A percentile compares a stretch with the other conserved stretches of the same genome.
Evolutionary conservation across 2,329 filamentous ascomycete genomes (phyloP).

Genomic region (Lachnum nothofagi): DNA sequence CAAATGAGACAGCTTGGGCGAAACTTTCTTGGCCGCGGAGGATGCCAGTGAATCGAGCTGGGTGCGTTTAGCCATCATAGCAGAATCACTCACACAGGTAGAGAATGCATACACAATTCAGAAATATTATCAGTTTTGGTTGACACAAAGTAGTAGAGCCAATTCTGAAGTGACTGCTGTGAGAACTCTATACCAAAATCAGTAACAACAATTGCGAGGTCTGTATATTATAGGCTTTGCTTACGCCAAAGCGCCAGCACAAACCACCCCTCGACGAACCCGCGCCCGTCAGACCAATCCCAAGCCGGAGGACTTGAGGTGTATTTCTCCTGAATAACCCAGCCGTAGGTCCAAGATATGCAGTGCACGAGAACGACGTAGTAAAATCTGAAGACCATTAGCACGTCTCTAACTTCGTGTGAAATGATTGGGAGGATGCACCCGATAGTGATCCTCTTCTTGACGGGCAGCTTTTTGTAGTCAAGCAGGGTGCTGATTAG

Average conservation of each 20-base stretch:
- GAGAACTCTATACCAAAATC: constrained; percentile 43
- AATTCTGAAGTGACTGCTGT: constrained; percentile 49
- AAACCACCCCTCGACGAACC: constrained; percentile 61
- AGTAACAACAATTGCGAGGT: no score
- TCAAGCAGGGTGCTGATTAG: constrained; percentile 43
- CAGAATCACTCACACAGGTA: background rate
- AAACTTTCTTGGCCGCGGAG: constrained; percentile 43
- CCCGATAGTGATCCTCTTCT: constrained; percentile 31
- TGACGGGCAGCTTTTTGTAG: constrained; percentile 36
- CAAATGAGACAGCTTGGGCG: constrained; percentile 40
- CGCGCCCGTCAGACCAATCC: constrained; percentile 57
- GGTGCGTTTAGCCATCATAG: background rate
- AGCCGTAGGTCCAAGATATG: constrained; percentile 47
- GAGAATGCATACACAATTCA: constrained; percentile 34
- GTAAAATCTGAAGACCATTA: constrained; percentile 38
- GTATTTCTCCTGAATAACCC: constrained; percentile 52
- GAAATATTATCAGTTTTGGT: constrained; percentile 53
- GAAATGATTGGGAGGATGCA: background rate
- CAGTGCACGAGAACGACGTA: constrained; percentile 53
- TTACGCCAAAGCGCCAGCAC: constrained; percentile 56
- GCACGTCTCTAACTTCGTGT: background rate
- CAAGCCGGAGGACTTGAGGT: constrained; percentile 50
- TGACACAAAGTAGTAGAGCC: constrained; percentile 51
- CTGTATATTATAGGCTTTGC: no score
- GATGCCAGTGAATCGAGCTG: constrained; percentile 37